Percentiles rank a stretch among this genome's conserved stretches.
phyloP scores from a whole-genome alignment of 352 stramenopile genomes.

The Globisporangium polare region DNA sequence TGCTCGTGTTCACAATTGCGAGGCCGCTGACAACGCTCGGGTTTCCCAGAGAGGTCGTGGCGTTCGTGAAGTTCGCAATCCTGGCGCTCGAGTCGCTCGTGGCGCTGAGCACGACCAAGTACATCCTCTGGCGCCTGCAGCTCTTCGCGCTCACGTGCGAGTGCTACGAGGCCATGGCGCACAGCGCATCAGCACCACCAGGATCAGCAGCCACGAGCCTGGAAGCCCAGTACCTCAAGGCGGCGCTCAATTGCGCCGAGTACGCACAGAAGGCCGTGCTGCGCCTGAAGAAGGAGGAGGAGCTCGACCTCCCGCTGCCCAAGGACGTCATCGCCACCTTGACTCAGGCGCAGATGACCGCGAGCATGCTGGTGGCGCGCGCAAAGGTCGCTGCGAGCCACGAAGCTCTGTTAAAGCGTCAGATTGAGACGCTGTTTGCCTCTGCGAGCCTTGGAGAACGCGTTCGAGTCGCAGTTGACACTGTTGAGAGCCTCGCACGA shows the following conservation, averaged over 20 bases:
- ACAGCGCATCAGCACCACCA: neutral
- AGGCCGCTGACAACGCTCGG: slow-evolving; percentile 42
- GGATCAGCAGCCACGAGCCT: slow-evolving; percentile 9
- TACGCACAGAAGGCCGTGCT: slow-evolving; percentile 34
- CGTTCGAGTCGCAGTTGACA: slow-evolving; percentile 38
- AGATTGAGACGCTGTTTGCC: slow-evolving; percentile 27
- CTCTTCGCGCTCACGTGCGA: slow-evolving; percentile 47
- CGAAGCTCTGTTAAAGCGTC: slow-evolving; percentile 22
- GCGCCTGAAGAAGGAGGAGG: slow-evolving; percentile 66
- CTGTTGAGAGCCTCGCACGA: slow-evolving; percentile 21
- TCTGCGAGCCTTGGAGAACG: slow-evolving; percentile 17
- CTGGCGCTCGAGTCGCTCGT: slow-evolving; percentile 53
- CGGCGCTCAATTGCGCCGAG: slow-evolving; percentile 40
- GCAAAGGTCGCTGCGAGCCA: slow-evolving; percentile 18
- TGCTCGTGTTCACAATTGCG: slow-evolving; percentile 51
- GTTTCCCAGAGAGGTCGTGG: slow-evolving; percentile 48
- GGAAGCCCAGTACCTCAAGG: slow-evolving; percentile 24
- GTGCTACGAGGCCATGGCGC: slow-evolving; percentile 54
- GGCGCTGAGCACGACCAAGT: slow-evolving; percentile 56
- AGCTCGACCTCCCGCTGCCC: slow-evolving; percentile 63
- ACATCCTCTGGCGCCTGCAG: slow-evolving; percentile 61
- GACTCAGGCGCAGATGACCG: slow-evolving; percentile 34
- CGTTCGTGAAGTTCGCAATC: slow-evolving; percentile 61
- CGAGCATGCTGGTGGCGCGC: slow-evolving; percentile 28
- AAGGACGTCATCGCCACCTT: slow-evolving; percentile 31